Evolutionary conservation across 2,329 filamentous ascomycete species (phyloP), one percentile per base, ranked within the genome.

Genomic region (Colletotrichum sp.): DNA sequence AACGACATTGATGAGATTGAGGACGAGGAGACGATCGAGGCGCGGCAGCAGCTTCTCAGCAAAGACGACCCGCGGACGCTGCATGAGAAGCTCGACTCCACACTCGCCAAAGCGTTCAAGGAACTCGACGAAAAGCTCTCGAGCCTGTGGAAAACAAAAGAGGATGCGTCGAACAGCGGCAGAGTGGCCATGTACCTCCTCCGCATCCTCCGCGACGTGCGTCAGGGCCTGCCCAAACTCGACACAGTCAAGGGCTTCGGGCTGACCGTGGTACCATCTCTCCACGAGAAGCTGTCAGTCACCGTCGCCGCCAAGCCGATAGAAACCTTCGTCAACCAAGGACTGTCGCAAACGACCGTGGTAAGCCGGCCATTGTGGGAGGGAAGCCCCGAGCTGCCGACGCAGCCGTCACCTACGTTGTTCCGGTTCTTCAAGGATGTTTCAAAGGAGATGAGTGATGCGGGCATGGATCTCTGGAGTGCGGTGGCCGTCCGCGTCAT

Each of bases 391-490:
- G 88, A 92, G 30, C 83, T 98, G 57, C 96, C 96, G 0, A 89
- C 92, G 8, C 95, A 97, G 80, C 95, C 95, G 1, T 96, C 95
- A 0, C 93, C 95, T 0, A 89, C 89, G 24, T 87, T 92, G 0
- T 98, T 98, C 81, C 91, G 90, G 76, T 93, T 98, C 71, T 81
- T 98, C 65, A 91, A 92, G 28, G 88, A 88, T 60, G 81, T 98
- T 32, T 90, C 91, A 6, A 85, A 87, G 63, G 87, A 89, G 7
- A 98, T 98, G 95, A 90, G 90, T 5, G 87, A 89, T 15, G 87
- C 90, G 5, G 96, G 96, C 0, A 87, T 91, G 62, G 96, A 98
- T 82, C 84, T 98, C 4, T 99, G 96, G 96, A 96, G 93, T 69
- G 89, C 91, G 4, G 87, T 88, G 3, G 94, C 95, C 1, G 90